Percentiles rank a stretch among this genome's conserved stretches.
Evolutionary conservation across 352 stramenopile genomes (phyloP).

Genomic region (Globisporangium nagaii): DNA sequence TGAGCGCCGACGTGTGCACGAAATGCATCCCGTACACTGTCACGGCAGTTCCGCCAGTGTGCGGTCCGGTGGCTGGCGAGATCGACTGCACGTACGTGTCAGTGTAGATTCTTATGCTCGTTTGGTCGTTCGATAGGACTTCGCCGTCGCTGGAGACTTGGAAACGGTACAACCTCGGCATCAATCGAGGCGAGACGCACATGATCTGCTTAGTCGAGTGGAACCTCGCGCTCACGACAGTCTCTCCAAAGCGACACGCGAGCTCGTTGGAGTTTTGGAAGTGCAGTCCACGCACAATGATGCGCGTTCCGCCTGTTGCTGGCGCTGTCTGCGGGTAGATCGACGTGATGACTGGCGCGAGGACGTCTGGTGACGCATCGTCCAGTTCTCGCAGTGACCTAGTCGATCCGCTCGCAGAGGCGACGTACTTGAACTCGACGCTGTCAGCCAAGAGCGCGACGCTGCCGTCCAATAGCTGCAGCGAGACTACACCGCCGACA

Average conservation of each 20-base stretch:
- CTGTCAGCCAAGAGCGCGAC: slow-evolving; percentile 30
- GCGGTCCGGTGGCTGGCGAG: slow-evolving; percentile 59
- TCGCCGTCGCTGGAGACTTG: slow-evolving; percentile 79
- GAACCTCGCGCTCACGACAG: slow-evolving; percentile 37
- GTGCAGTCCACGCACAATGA: slow-evolving; percentile 68
- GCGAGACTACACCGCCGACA: slow-evolving; percentile 23
- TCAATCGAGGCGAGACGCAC: slow-evolving; percentile 57
- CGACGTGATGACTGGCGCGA: slow-evolving; percentile 15
- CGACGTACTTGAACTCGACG: slow-evolving; percentile 40
- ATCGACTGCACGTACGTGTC: slow-evolving; percentile 69
- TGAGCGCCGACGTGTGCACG: slow-evolving; percentile 30
- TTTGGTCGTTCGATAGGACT: slow-evolving; percentile 50
- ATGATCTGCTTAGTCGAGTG: slow-evolving; percentile 37
- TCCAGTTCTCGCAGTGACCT: background rate
- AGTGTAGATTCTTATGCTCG: slow-evolving; percentile 65
- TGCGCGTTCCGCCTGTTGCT: slow-evolving; percentile 43
- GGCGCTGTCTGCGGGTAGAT: slow-evolving; percentile 2
- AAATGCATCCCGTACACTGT: slow-evolving; percentile 87
- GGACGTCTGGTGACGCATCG: background rate
- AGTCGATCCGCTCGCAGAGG: background rate
- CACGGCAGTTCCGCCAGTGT: slow-evolving; percentile 73
- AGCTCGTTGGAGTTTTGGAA: slow-evolving; percentile 77
- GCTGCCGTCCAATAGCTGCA: slow-evolving; percentile 37
- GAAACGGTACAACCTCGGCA: slow-evolving; percentile 51
- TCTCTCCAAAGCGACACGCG: slow-evolving; percentile 79